Base-by-base conservation (phyloP, 2,329 filamentous ascomycete genomes). In the Talaromyces sp. region DNA sequence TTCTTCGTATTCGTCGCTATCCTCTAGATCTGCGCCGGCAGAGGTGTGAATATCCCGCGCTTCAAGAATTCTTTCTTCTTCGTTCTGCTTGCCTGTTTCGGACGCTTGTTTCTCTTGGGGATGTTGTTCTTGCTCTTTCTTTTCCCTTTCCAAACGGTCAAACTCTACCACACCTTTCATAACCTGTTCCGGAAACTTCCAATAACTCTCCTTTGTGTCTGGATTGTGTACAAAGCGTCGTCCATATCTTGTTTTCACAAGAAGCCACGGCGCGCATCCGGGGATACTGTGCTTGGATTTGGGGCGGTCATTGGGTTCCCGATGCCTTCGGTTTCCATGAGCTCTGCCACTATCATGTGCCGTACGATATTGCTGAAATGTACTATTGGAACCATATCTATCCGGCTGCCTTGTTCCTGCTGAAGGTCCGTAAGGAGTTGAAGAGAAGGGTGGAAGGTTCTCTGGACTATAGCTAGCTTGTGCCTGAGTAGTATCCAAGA, bases 221-320 rank as follows among this genome's bases (percentile, higher is more conserved):
- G 89, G 86, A 70, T 99, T 97, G 80, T 96, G 91, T 2, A 93
- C 93, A 73, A 99, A 99, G 61, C 93, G 86, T 65, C 95, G 85
- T 25, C 92, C 91, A 68, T 94, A 88, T 74, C 92, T 97, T 0
- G 95, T 99, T 74, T 90, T 91, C n/a, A 99, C 92, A 3, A 99
- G 82, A 0, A 96, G 79, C 95, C 95, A 99, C 17, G 93, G 91
- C 70, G 90, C 89, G 71, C 88, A 91, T 2, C 89, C 89, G 0
- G 93, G 93, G 54, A 99, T 95, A 6, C 84, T 74, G 64, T 90
- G 86, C 74, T 91, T 93, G 33, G 89, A 88, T 77, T 90, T 92
- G 2, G 95, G 95, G 68, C 90, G 89, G 75, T 98, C 95, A 54
- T 85, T 78, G 0, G 89, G 90, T 68, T 91, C 88, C n/a, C 85